phyloP scores from a whole-genome alignment of 2,329 filamentous ascomycete species.

The Stenocarpella maydis region DNA sequence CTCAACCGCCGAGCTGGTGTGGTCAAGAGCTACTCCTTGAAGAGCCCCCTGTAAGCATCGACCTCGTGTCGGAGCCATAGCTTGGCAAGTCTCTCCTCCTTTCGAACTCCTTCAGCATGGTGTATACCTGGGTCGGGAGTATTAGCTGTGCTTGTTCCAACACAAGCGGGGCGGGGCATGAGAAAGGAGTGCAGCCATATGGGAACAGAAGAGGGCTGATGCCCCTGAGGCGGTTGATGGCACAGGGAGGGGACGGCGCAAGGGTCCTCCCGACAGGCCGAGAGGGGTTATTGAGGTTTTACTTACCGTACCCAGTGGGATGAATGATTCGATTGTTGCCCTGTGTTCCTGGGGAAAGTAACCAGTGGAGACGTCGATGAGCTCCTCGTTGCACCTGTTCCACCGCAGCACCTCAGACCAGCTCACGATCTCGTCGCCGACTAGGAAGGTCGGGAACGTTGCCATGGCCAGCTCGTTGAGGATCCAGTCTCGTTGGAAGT shows the following conservation, averaged over 20 bases:
- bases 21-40: conserved; percentile 17
- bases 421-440: conserved; percentile 47
- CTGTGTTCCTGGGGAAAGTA: background rate
- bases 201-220: background rate
- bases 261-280: background rate
- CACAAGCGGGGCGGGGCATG: background rate
- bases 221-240: too few relatives aligned
- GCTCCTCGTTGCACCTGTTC: conserved; percentile 48
- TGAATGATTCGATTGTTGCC: background rate
- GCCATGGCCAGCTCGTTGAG: conserved; percentile 47
- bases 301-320: conserved; percentile 20
- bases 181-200: background rate
- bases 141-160: background rate
- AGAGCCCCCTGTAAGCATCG: background rate
- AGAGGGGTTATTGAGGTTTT: background rate
- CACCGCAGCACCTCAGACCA: conserved; percentile 47
- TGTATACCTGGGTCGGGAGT: background rate
- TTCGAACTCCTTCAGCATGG: conserved; percentile 28
- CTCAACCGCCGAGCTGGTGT: background rate
- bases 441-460: conserved; percentile 43
- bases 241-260: background rate
- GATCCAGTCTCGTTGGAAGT: conserved; percentile 49
- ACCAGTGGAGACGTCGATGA: conserved; percentile 38
- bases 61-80: background rate
- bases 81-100: conserved; percentile 6